A percentile compares a stretch with the other conserved stretches of the same genome.
Evolutionary conservation across 208 protist species (phyloP).

Genomic region (Leishmania amazonensis): DNA sequence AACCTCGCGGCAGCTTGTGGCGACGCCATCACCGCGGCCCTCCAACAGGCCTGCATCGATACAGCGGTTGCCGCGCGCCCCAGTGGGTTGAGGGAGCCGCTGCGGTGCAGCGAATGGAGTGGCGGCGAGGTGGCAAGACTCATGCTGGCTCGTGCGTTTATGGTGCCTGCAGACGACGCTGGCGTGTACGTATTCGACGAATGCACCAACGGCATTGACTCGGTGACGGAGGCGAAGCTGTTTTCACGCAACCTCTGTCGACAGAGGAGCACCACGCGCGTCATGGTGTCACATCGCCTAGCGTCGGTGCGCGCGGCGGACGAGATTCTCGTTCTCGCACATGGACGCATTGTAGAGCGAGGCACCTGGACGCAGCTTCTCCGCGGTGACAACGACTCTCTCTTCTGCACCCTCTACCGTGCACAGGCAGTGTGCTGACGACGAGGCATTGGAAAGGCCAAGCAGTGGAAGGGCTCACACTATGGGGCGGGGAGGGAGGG

Average conservation of each 20-base stretch:
- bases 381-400: neutral
- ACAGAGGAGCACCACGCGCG: slow-evolving; percentile 10
- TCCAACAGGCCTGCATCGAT: slow-evolving; percentile 32
- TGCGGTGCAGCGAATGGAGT: slow-evolving; percentile 49
- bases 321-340: slow-evolving; percentile 62
- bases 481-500: too few relatives aligned
- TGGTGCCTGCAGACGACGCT: slow-evolving; percentile 20
- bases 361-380: slow-evolving; percentile 62
- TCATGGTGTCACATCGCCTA: slow-evolving; percentile 74
- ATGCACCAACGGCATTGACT: slow-evolving; percentile 68
- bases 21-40: slow-evolving; percentile 28
- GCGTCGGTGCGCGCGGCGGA: slow-evolving; percentile 50
- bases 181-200: slow-evolving; percentile 69
- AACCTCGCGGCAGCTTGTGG: slow-evolving; percentile 34
- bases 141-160: slow-evolving; percentile 57
- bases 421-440: slow-evolving; percentile 1
- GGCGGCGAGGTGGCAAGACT: slow-evolving; percentile 75
- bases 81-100: slow-evolving; percentile 29
- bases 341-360: slow-evolving; percentile 55
- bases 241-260: slow-evolving; percentile 13
- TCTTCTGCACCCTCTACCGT: slow-evolving; percentile 31
- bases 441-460: neutral
- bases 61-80: slow-evolving; percentile 46
- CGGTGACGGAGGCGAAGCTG: slow-evolving; percentile 54
- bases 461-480: neutral